Percentiles rank a stretch among this genome's conserved stretches.
These are phyloP conservation scores for Flaveria trinervia DNA, from an alignment of 129 eudicot genomes.

Conservation along the genomic window DNA sequence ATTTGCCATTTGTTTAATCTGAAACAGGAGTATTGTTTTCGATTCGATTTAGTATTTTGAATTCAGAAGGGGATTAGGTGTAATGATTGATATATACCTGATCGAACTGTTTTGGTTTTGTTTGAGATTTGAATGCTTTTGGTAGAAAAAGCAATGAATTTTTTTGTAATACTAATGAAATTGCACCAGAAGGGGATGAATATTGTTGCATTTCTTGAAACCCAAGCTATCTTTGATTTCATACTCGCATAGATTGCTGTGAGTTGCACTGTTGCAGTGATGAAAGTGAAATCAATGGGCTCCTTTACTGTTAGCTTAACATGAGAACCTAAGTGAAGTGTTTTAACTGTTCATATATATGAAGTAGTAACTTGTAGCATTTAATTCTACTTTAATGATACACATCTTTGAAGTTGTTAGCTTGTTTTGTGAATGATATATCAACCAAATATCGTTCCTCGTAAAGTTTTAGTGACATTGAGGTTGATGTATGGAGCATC, in stretches of 20 bases:
- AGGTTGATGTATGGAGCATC: background rate
- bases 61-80: conserved; percentile 32
- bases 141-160: background rate
- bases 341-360: too few species aligned
- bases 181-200: background rate
- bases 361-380: too few species aligned
- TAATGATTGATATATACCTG: too few species aligned
- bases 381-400: background rate
- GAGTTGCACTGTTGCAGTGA: too few species aligned
- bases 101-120: background rate
- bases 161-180: background rate
- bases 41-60: too few species aligned
- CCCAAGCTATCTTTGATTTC: too few species aligned
- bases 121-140: conserved; percentile 6
- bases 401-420: too few species aligned
- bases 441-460: background rate
- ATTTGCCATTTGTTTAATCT: background rate
- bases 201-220: background rate
- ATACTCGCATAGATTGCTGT: too few species aligned
- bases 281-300: too few species aligned
- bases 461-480: background rate
- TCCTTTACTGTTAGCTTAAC: too few species aligned
- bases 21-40: too few species aligned
- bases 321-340: too few species aligned
- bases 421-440: background rate